Evolutionary conservation across 345 rosid genomes (phyloP).

Genomic region (Bruguiera parviflora): DNA sequence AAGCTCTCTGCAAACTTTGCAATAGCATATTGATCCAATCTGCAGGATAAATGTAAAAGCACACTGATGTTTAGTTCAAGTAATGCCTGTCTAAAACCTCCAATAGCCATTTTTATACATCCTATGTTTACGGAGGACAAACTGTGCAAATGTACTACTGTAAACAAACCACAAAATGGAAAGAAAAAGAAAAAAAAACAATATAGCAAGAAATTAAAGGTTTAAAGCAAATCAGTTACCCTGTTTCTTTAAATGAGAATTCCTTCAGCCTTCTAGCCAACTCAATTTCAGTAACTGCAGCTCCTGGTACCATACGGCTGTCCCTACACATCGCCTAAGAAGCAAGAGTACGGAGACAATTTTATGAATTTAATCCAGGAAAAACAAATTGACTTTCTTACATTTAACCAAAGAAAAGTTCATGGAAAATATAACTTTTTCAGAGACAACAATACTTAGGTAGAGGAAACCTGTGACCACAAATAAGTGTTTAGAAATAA

Average conservation of each 20-base stretch:
- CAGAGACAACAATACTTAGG: background rate
- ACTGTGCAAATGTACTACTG: background rate
- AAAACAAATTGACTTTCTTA: background rate
- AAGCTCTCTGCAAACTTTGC: slow-evolving; percentile 95
- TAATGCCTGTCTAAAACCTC: background rate
- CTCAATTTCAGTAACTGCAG: slow-evolving; percentile 95
- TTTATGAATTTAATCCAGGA: background rate
- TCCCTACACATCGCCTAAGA: slow-evolving; percentile 96
- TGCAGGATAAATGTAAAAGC: slow-evolving; percentile 32
- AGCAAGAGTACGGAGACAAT: slow-evolving; percentile 3
- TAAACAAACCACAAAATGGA: background rate
- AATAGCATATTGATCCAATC: slow-evolving; percentile 95
- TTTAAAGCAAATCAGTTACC: slow-evolving; percentile 37
- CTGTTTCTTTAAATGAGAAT: slow-evolving; percentile 85
- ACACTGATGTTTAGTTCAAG: background rate
- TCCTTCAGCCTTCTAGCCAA: slow-evolving; percentile 92
- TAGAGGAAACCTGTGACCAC: background rate
- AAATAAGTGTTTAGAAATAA: slow-evolving; percentile 10
- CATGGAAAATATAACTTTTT: background rate
- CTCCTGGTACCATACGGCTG: slow-evolving; percentile 89
- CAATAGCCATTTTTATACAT: background rate
- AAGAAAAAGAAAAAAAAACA: background rate
- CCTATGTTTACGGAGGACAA: background rate
- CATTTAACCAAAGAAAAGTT: background rate
- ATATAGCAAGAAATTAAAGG: background rate